A percentile compares a stretch with the other conserved stretches of the same genome.
Conservation (phyloP, 805 yeast genomes). For the Yamadazyma akitaensis region DNA sequence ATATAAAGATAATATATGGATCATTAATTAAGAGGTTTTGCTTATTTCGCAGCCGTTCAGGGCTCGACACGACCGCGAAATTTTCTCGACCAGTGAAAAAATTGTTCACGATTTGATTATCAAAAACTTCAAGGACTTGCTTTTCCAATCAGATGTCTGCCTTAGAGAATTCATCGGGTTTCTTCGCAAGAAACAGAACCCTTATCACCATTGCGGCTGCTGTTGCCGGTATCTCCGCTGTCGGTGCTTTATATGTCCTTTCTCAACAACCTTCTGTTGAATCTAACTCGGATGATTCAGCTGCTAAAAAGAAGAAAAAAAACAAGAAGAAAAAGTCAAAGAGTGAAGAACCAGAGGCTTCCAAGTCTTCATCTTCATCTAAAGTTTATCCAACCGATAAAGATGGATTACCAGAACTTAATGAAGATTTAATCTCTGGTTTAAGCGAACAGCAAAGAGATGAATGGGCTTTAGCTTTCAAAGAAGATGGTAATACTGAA, state of each 20-base stretch:
- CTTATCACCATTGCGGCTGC: conserved; percentile 57
- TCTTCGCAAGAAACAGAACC: conserved; percentile 54
- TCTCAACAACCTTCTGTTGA: conserved; percentile 20
- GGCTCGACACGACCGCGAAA: conserved; percentile 4
- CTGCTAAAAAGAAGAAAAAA: conserved; percentile 38
- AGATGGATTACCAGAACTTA: conserved; percentile 56
- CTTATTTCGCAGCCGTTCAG: background rate
- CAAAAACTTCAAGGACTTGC: background rate
- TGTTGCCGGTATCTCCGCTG: conserved; percentile 61
- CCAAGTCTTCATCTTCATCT: conserved; percentile 4
- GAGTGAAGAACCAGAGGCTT: conserved; percentile 26
- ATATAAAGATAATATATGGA: background rate
- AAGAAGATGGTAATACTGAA: conserved; percentile 82
- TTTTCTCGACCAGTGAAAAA: conserved; percentile 10
- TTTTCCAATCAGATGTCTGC: conserved; percentile 14
- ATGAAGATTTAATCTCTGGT: conserved; percentile 41
- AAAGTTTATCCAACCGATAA: conserved; percentile 51
- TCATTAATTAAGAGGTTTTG: background rate
- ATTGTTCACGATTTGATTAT: conserved; percentile 3
- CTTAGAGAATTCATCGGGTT: conserved; percentile 20
- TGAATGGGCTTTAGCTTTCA: conserved; percentile 68
- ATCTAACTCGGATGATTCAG: conserved; percentile 1
- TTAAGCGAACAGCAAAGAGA: conserved; percentile 54
- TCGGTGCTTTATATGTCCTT: conserved; percentile 51
- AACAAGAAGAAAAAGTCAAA: conserved; percentile 45